Base-by-base conservation (phyloP, 1,139 yeast species). In the Yamadazyma kanchanaburiensis region DNA sequence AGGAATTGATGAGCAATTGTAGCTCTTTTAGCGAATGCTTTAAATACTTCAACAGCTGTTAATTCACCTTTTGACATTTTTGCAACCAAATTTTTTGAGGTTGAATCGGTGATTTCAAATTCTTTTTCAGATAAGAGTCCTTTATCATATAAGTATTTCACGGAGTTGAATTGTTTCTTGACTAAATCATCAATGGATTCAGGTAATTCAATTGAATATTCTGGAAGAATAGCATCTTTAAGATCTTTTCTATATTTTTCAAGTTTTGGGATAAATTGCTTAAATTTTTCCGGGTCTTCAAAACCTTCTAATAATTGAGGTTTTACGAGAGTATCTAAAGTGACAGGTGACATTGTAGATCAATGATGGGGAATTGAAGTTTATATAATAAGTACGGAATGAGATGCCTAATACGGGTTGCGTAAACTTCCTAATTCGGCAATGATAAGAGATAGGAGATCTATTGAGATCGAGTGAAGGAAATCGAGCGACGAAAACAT, bases 21-120 rank as follows among this genome's bases (percentile, higher is more conserved):
- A 9, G 75, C 77, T 38, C 79, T 58, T 36, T 72, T 71, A 27
- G 76, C 69, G 50, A 63, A 75, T 0, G 80, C 77, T 25, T 58
- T 57, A 39, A 63, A 64, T 21, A 74, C 76, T 33, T 70, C 64
- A 11, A 64, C 71, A 0, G 78, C 58, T 3, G 67, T 53, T 39
- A 48, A 57, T 30, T 56, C 48, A 1, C 63, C 60, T 10, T 28
- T 32, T 3, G 56, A 64, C 20, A 77, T 60, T 32, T 60, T 53
- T 8, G 47, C 46, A 13, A 58, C 59, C 41, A 70, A 54, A 22
- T 44, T 51, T 22, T 48, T 42, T 9, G 70, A 73, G 0, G 75
- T 40, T 16, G 63, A 41, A 32, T 69, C 73, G 15, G 80, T 74
- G 48, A 75, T 72, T 19, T 45, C 58, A 28, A 69, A 59, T 45